Conservation (phyloP, 371 early-diverging fungal species). For the Sporodiniella umbellata region DNA sequence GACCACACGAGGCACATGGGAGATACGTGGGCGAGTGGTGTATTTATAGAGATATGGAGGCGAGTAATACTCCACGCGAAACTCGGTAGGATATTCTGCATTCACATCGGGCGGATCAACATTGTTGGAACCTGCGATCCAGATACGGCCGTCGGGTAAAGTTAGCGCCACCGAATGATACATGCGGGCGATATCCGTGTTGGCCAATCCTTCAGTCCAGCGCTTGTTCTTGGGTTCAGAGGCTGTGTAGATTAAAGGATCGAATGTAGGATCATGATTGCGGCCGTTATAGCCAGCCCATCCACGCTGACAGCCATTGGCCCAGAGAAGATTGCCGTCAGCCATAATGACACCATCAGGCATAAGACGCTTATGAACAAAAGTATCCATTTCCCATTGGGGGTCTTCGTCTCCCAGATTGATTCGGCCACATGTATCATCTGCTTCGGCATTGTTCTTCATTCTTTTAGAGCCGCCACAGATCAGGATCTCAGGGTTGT, state of each 20-base stretch:
- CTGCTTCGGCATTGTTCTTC: conserved; percentile 34
- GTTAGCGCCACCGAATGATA: conserved; percentile 66
- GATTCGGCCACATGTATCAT: conserved; percentile 55
- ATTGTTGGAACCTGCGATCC: conserved; percentile 50
- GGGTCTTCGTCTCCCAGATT: conserved; percentile 45
- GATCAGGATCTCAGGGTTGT: conserved; percentile 54
- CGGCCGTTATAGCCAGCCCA: conserved; percentile 54
- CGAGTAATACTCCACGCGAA: conserved; percentile 58
- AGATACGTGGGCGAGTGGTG: conserved; percentile 40
- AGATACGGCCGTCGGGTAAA: conserved; percentile 51
- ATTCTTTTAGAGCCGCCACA: conserved; percentile 57
- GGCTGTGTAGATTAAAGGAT: conserved; percentile 58
- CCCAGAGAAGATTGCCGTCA: conserved; percentile 56
- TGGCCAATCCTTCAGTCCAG: conserved; percentile 40
- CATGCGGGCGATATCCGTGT: conserved; percentile 64
- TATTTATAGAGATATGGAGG: conserved; percentile 57
- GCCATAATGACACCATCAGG: conserved; percentile 57
- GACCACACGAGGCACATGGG: conserved; percentile 42
- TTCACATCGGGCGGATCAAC: conserved; percentile 41
- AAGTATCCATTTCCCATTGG: conserved; percentile 59
- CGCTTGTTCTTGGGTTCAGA: conserved; percentile 32
- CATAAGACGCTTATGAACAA: conserved; percentile 60
- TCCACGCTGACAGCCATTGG: conserved; percentile 64
- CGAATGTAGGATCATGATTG: conserved; percentile 54
- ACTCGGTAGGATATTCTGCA: conserved; percentile 57